phyloP scores from a whole-genome alignment of 345 rosid genomes.

The Rhodamnia argentea region DNA sequence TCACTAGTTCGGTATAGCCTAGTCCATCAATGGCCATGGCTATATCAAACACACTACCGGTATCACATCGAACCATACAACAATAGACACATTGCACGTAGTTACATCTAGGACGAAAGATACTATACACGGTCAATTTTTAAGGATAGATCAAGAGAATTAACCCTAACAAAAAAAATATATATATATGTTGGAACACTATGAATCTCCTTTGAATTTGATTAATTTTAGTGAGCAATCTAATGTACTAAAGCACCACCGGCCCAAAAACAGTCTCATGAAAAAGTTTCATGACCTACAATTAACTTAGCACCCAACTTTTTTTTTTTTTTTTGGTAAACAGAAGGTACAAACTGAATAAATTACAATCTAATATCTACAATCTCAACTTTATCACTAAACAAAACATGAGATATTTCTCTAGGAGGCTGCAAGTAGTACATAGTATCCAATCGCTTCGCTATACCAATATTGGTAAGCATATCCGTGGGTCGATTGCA shows the following conservation, averaged over 20 bases:
- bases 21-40: rapidly evolving
- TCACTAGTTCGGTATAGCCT: neutral
- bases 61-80: neutral
- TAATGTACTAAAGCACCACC: neutral
- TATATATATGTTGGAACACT: neutral
- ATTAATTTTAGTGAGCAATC: neutral
- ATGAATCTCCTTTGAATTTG: neutral
- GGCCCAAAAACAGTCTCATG: neutral
- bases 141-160: neutral
- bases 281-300: neutral
- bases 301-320: neutral
- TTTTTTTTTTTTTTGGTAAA: too few relatives aligned
- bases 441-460: too few relatives aligned
- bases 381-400: too few relatives aligned
- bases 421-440: too few relatives aligned
- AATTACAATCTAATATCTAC: too few relatives aligned
- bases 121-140: neutral
- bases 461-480: too few relatives aligned
- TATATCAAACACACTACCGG: neutral
- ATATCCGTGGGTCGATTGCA: too few relatives aligned
- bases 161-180: neutral
- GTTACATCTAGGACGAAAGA: neutral
- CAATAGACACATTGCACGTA: neutral
- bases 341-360: too few relatives aligned
- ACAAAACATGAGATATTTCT: too few relatives aligned